Evolutionary conservation across 139 green algal species (phyloP), one percentile per base, ranked within the genome.

Genomic region (Chlamydomonas asymmetrica): DNA sequence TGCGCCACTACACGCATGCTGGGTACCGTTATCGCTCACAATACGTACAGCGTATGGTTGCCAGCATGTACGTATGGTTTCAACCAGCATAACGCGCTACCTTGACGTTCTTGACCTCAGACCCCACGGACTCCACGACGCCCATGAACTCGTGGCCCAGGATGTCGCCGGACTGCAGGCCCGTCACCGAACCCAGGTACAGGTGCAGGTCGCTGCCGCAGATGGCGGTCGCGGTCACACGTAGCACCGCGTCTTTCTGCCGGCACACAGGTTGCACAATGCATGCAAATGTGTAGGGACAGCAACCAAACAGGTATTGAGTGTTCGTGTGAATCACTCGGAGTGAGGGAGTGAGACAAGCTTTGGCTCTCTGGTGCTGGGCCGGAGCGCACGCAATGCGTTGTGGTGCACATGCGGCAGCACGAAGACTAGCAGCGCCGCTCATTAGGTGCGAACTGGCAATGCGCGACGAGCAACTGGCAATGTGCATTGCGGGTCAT

Each of bases 91-190:
- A n/a, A n/a, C n/a, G n/a, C n/a, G n/a, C n/a, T n/a, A n/a, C 23
- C 49, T 62, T 27, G 31, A 37, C 7, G 60, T 41, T 39, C 60
- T 66, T 66, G 22, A 80, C 74, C 63, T 79, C 74, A 4, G 80
- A 65, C 0, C 90, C 87, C 35, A 88, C 89, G 16, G 77, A 79
- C 61, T 89, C 82, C 48, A 92, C 80, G 31, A 88, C 73, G 56
- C 87, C 89, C 89, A 94, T 93, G 76, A 90, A 92, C 80, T 97
- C 89, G 66, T 94, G 90, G 0, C 89, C 89, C 71, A 94, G 0
- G 22, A 93, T 76, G 48, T 93, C 88, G 16, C 87, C 87, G 39
- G 72, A 77, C 76, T 92, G 73, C 84, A 91, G 87, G 61, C 88
- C 85, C 0, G 71, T 56, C 34, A 76, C 75, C 31, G 23, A 52